phyloP scores from a whole-genome alignment of 2,329 filamentous ascomycete species.

The Xylariaceae sp. region DNA sequence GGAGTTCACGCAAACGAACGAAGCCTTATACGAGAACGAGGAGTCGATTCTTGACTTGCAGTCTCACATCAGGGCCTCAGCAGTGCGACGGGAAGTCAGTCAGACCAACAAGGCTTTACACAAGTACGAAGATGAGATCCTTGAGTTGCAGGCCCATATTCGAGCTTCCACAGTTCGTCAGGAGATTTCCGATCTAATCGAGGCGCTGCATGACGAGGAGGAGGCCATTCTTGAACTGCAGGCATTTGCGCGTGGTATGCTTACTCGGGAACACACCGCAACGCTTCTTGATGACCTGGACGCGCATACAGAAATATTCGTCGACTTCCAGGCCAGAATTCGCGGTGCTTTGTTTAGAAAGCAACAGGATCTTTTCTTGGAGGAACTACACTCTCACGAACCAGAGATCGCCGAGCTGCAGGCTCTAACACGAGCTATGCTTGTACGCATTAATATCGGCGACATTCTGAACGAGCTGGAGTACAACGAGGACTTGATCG shows the following conservation, averaged over 20 bases:
- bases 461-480: conserved; percentile 71
- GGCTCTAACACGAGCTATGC: conserved; percentile 69
- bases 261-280: conserved; percentile 47
- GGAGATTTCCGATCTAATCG: conserved; percentile 44
- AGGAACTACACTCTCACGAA: conserved; percentile 64
- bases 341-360: conserved; percentile 62
- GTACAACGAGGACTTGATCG: conserved; percentile 71
- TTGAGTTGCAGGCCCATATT: conserved; percentile 35
- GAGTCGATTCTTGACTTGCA: conserved; percentile 6
- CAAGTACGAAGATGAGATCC: not conserved
- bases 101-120: not conserved
- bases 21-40: not conserved
- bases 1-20: not conserved
- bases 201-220: conserved; percentile 39
- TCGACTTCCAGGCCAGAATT: conserved; percentile 59
- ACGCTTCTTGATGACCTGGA: conserved; percentile 51
- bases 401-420: conserved; percentile 67
- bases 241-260: conserved; percentile 55
- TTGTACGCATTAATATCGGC: conserved; percentile 69
- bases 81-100: not conserved
- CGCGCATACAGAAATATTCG: conserved; percentile 51
- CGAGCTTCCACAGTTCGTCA: conserved; percentile 49
- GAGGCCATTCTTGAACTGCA: conserved; percentile 49
- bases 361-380: conserved; percentile 56
- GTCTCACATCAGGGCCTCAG: conserved; percentile 40